Evolutionary conservation across 139 green algal genomes (phyloP), one percentile per base, ranked within the genome.

Genomic region (Coelastrella sp.): DNA sequence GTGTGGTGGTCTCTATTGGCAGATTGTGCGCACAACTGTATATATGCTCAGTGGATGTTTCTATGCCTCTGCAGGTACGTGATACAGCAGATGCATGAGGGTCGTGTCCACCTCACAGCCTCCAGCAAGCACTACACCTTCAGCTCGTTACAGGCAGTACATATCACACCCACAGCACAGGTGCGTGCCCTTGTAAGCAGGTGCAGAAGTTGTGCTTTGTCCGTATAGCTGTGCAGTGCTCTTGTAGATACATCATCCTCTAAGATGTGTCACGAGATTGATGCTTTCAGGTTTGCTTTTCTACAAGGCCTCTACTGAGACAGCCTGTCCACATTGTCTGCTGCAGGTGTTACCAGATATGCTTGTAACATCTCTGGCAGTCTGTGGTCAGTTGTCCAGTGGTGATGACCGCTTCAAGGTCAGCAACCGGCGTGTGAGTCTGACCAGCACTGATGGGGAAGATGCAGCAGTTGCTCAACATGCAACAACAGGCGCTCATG

Each of bases 81-180:
- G 9, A 25, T 84, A 21, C 17, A 40, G 2, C 40, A 41, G 17
- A 74, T 84, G 60, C 21, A 51, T 32, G 59, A 84, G 19, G 78
- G 78, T 37, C 40, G 41, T 2, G 5, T 76, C 1, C 60, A 84
- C 23, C 40, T 84, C 27, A 37, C 78, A 32, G 78, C 78, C 4
- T 37, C 15, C 25, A 84, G 76, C 19, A 38, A 43, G 41, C 40
- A 71, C 32, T 69, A 76, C 60, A 45, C 9, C 37, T 84, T 84
- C 62, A 75, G 60, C 40, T 73, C 48, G 15, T 60, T 84, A 3
- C 13, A 45, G 30, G 62, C 53, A 50, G 78, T 84, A 17, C 60
- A 75, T 2, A 37, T 84, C 5, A 84, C 78, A 27, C 78, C 78
- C 5, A 30, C 40, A 19, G 41, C 57, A 9, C 60, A 74, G 35